phyloP scores from a whole-genome alignment of 139 green algal genomes.

The Spirogloea muscicola region DNA sequence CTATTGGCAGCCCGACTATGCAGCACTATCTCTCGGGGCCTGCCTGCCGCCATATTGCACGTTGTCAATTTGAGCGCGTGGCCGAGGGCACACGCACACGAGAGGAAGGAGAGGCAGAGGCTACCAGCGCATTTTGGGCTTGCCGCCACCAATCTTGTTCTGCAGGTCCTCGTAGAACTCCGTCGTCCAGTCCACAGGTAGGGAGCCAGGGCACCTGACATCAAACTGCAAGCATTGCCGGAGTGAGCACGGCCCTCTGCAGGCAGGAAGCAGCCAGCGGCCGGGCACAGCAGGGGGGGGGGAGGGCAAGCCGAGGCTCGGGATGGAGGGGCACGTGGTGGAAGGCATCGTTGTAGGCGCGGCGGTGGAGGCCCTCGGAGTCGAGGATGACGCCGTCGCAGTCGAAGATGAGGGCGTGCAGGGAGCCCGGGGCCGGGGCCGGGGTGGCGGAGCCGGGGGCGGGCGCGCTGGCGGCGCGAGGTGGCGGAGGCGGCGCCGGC shows the following conservation, averaged over 20 bases:
- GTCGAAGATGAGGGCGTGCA: slow-evolving; percentile 75
- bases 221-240: slow-evolving; percentile 72
- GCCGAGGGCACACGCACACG: no score
- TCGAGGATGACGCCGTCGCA: slow-evolving; percentile 88
- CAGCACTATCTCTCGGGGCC: neutral
- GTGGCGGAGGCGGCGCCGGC: no score
- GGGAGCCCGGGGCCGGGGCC: no score
- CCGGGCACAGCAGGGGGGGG: no score
- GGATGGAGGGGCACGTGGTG: slow-evolving; percentile 34
- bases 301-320: no score
- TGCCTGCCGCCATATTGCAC: slow-evolving; percentile 7
- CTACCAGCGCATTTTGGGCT: slow-evolving; percentile 93
- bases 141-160: slow-evolving; percentile 78
- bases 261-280: no score
- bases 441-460: no score
- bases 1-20: neutral
- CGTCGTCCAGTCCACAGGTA: slow-evolving; percentile 60
- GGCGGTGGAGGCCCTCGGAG: slow-evolving; percentile 83
- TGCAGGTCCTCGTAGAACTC: slow-evolving; percentile 86
- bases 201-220: slow-evolving; percentile 45
- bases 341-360: slow-evolving; percentile 89
- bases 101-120: no score
- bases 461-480: no score
- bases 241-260: no score
- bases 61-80: no score